Evolutionary conservation across 257 asterid genomes (phyloP).

Genomic region (Nicotiana sylvestris): DNA sequence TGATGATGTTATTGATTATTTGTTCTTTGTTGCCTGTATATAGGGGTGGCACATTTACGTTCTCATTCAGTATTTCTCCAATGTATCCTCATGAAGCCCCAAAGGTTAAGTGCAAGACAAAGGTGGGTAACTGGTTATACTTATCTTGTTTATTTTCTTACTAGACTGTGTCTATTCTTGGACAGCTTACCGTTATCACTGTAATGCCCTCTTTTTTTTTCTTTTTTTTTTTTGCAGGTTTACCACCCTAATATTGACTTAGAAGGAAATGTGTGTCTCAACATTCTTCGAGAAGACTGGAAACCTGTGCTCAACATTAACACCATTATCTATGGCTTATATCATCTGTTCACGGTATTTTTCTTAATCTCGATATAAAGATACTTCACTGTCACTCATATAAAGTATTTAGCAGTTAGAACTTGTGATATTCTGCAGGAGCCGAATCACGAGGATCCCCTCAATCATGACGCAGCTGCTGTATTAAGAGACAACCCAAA

Average conservation of each 20-base stretch:
- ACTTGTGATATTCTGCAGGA: constrained; percentile 43
- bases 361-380: background rate
- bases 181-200: background rate
- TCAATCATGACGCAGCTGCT: constrained; percentile 90
- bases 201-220: background rate
- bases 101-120: constrained; percentile 97
- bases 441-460: constrained; percentile 97
- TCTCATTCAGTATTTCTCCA: constrained; percentile 88
- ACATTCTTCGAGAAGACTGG: constrained; percentile 99
- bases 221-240: constrained; percentile 44
- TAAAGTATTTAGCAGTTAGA: constrained; percentile 14
- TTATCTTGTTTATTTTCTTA: background rate
- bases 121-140: constrained; percentile 39
- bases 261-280: constrained; percentile 96
- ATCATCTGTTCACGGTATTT: constrained; percentile 89
- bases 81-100: constrained; percentile 99
- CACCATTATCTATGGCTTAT: constrained; percentile 81
- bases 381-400: background rate
- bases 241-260: constrained; percentile 96
- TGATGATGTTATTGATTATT: background rate
- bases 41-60: constrained; percentile 82
- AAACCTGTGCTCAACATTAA: constrained; percentile 93
- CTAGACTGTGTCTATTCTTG: background rate
- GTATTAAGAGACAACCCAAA: constrained; percentile 84
- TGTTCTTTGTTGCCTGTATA: constrained; percentile 8